These are phyloP conservation scores for Lactifluus echinatus DNA, from an alignment of 768 basidiomycete species.

Conservation along the genomic window DNA sequence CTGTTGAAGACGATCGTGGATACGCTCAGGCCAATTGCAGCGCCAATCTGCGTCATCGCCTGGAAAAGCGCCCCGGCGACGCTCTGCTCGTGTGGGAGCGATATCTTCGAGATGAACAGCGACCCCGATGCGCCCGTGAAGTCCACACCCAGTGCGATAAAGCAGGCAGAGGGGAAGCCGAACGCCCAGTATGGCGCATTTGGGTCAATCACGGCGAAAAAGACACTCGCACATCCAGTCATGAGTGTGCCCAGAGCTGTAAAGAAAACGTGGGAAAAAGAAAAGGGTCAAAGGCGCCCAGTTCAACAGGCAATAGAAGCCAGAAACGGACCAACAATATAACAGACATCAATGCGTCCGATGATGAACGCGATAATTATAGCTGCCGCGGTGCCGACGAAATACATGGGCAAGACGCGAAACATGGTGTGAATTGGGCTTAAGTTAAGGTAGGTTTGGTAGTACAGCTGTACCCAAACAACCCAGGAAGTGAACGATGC, in stretches of 20 bases:
- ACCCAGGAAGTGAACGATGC: constrained; percentile 46
- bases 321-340: constrained; percentile 41
- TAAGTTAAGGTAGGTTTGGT: constrained; percentile 52
- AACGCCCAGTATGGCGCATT: constrained; percentile 61
- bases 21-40: constrained; percentile 60
- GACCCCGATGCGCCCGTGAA: constrained; percentile 69
- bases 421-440: constrained; percentile 53
- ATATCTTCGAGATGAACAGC: constrained; percentile 63
- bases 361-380: constrained; percentile 54
- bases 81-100: constrained; percentile 62
- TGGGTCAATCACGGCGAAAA: constrained; percentile 62
- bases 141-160: constrained; percentile 68
- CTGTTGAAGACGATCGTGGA: constrained; percentile 63
- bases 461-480: constrained; percentile 60
- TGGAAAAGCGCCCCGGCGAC: constrained; percentile 70
- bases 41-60: constrained; percentile 72
- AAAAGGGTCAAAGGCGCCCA: background rate
- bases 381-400: constrained; percentile 60
- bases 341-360: constrained; percentile 44
- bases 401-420: constrained; percentile 61
- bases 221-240: constrained; percentile 48
- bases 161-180: constrained; percentile 57
- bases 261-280: background rate
- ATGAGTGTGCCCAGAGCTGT: constrained; percentile 46
- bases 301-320: background rate